Base-by-base conservation (phyloP, 2,329 filamentous ascomycete species). In the Microcyclospora pomicola region DNA sequence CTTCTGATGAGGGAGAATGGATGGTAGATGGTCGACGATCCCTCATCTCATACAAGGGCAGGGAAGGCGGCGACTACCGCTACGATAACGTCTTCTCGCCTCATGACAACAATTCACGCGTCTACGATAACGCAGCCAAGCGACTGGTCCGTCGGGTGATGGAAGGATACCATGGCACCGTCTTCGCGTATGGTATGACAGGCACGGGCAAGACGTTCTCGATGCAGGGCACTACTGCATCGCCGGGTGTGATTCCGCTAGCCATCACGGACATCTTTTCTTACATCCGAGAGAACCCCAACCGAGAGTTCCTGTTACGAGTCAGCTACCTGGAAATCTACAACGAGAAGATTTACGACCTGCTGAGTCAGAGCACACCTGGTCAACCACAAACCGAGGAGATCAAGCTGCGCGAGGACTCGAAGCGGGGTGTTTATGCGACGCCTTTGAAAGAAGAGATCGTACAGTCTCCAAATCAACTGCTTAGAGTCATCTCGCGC, bases 311-410 rank as follows among this genome's bases (percentile, higher is more conserved):
- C 49, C 64, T 98, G 40, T 72, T 98, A 40, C 80, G 91, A 45
- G 91, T 98, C 56, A 96, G 88, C 67, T 98, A 98, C 57, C 70
- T 98, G 45, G 91, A 98, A 64, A 98, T 98, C 43, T 98, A 98
- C 65, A 98, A 98, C 54, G 91, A 98, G 58, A 92, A 76, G 61
- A 96, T 98, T 41, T 83, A 95, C 56, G 91, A 98, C 61, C 67
- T 98, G 35, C 68, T 98, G 33, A 88, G 81, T 46, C 80, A 85
- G 59, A 71, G 48, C 35, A 49, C 84, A 1, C 70, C 73, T 1
- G 71, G 70, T 16, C 61, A 59, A 10, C 77, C 72, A 14, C 69
- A 71, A 43, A 82, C 87, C 46, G 91, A 98, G 50, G 91, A 98
- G 56, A 98, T 98, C 62, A 96, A 98, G 61, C 66, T 98, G 39